Percentiles rank a stretch among this genome's conserved stretches.
Conservation (phyloP, 176 grass and related monocot genomes). For the Bromus sterilis region DNA sequence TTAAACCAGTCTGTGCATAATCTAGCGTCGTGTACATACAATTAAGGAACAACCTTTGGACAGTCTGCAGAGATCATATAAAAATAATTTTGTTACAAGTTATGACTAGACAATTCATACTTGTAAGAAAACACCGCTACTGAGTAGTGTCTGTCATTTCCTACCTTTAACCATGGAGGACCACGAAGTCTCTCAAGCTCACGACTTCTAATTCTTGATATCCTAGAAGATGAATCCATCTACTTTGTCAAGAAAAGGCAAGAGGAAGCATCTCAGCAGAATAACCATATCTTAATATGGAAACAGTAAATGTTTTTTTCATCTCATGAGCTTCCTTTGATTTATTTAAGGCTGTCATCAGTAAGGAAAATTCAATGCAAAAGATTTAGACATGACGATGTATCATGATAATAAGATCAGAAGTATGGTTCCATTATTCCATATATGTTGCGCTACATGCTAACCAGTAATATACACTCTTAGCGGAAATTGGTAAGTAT, state of each 20-base stretch:
- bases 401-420: not conserved
- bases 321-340: conserved; percentile 10
- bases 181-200: conserved; percentile 82
- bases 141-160: not conserved
- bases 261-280: conserved; percentile 17
- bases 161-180: conserved; percentile 89
- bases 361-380: not conserved
- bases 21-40: conserved; percentile 80
- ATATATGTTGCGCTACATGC: not conserved
- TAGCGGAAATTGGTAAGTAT: conserved; percentile 6
- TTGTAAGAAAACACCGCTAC: conserved; percentile 3
- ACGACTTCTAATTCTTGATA: conserved; percentile 92
- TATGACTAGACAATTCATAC: not conserved
- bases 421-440: not conserved
- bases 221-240: conserved; percentile 98
- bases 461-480: conserved; percentile 8
- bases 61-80: conserved; percentile 46
- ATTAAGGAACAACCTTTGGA: conserved; percentile 71
- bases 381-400: not conserved
- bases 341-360: not conserved
- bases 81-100: not conserved
- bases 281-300: conserved; percentile 2
- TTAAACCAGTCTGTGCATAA: conserved; percentile 96
- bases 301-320: not conserved
- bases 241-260: conserved; percentile 34